A percentile compares a stretch with the other conserved stretches of the same genome.
phyloP scores from a whole-genome alignment of 2,329 filamentous ascomycete species.

The Monilinia laxa region DNA sequence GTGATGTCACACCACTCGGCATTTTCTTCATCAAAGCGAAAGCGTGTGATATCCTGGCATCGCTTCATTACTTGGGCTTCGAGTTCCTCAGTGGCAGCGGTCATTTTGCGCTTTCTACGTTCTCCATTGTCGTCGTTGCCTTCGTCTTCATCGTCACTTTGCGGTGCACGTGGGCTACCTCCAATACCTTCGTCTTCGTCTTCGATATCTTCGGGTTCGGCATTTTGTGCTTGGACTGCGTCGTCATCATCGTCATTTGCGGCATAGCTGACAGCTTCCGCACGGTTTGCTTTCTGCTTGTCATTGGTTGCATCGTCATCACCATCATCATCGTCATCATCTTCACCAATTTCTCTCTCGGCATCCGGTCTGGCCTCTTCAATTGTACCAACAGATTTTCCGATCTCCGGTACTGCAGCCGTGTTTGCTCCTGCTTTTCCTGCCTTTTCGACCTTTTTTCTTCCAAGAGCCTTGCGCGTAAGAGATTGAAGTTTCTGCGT shows the following conservation, averaged over 20 bases:
- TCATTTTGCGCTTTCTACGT: slow-evolving; percentile 28
- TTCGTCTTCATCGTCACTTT: slow-evolving; percentile 41
- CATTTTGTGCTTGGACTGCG: slow-evolving; percentile 61
- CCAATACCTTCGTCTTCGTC: slow-evolving; percentile 55
- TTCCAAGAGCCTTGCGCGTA: slow-evolving; percentile 74
- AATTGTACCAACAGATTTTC: slow-evolving; percentile 57
- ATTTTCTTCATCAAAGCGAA: slow-evolving; percentile 73
- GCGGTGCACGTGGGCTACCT: slow-evolving; percentile 47
- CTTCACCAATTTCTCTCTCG: slow-evolving; percentile 44
- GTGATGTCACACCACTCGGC: slow-evolving; percentile 79
- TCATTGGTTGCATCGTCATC: slow-evolving; percentile 75
- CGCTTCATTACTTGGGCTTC: slow-evolving; percentile 63
- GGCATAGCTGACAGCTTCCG: slow-evolving; percentile 83
- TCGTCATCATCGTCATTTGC: slow-evolving; percentile 91
- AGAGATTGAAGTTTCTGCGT: slow-evolving; percentile 68
- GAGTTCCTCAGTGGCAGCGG: slow-evolving; percentile 43
- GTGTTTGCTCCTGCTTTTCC: slow-evolving; percentile 56
- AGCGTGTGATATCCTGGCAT: slow-evolving; percentile 67
- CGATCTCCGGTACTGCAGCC: slow-evolving; percentile 75
- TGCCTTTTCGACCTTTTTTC: slow-evolving; percentile 67
- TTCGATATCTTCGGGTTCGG: slow-evolving; percentile 55
- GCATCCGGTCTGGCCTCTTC: slow-evolving; percentile 50
- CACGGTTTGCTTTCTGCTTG: slow-evolving; percentile 73
- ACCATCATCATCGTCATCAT: slow-evolving; percentile 56
- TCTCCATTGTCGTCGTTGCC: slow-evolving; percentile 39